Conservation (phyloP, 345 rosid genomes). For the Diplotaxis tenuifolia region DNA sequence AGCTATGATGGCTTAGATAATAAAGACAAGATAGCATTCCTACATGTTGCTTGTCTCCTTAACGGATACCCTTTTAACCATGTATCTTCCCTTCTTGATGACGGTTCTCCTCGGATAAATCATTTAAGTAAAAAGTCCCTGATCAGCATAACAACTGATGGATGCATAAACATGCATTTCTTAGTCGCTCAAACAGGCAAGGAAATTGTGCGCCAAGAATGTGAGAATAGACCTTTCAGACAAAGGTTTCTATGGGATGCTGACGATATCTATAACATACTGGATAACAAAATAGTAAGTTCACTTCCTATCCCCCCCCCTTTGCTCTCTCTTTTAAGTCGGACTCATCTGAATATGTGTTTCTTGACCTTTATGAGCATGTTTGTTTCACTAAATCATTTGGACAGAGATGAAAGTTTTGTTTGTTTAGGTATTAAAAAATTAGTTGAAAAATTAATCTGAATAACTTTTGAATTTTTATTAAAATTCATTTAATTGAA, state of each 20-base stretch:
- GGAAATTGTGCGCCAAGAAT: slow-evolving; percentile 19
- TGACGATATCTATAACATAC: not conserved
- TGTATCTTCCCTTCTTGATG: not conserved
- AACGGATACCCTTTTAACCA: not conserved
- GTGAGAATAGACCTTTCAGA: not conserved
- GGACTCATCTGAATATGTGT: not conserved
- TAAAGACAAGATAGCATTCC: not conserved
- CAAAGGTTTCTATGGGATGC: slow-evolving; percentile 17
- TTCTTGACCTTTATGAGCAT: not conserved
- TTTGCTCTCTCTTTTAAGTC: not conserved
- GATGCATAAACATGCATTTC: slow-evolving; percentile 8
- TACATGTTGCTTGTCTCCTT: slow-evolving; percentile 26
- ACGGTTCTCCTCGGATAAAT: not conserved
- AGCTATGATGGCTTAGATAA: not conserved
- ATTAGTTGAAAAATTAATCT: too few species aligned
- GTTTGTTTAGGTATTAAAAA: too few species aligned
- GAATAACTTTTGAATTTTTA: too few species aligned
- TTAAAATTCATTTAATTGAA: too few species aligned
- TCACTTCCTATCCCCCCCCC: not conserved
- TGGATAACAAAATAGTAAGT: not conserved
- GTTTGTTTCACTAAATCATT: too few species aligned
- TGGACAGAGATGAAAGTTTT: too few species aligned
- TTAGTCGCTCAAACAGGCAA: slow-evolving; percentile 12
- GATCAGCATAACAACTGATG: not conserved
- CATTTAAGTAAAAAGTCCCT: slow-evolving; percentile 7